A percentile compares a stretch with the other conserved stretches of the same genome.
phyloP scores from a whole-genome alignment of 2,329 filamentous ascomycete species.

The Pestalotiopsis sp. region DNA sequence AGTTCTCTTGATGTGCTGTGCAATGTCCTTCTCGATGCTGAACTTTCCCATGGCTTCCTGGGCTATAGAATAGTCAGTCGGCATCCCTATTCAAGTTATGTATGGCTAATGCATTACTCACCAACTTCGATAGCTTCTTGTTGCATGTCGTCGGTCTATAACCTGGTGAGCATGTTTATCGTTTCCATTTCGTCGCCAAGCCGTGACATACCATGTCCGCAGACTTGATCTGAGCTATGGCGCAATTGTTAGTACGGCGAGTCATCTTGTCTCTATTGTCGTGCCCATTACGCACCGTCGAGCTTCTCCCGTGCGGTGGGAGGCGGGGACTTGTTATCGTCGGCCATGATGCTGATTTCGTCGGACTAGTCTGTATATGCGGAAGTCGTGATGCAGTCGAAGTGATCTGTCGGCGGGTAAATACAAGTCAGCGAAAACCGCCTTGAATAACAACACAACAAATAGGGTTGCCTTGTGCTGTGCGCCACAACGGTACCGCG shows the following conservation, averaged over 20 bases:
- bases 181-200: background rate
- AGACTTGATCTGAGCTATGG: conserved; percentile 90
- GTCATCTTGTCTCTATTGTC: no score
- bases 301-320: conserved; percentile 31
- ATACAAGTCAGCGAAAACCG: background rate
- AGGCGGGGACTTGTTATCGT: conserved; percentile 30
- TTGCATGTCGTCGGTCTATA: conserved; percentile 96
- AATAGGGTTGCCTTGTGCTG: no score
- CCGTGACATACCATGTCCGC: conserved; percentile 83
- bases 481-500: no score
- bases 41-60: conserved; percentile 67
- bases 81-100: conserved; percentile 15
- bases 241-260: conserved; percentile 10
- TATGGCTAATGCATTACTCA: conserved; percentile 51
- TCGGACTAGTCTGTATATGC: background rate
- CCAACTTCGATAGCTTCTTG: conserved; percentile 93
- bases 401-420: background rate
- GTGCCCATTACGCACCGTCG: conserved; percentile 29
- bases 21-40: conserved; percentile 61
- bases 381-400: background rate
- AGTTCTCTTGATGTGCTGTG: conserved; percentile 37
- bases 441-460: background rate
- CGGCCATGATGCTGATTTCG: conserved; percentile 24
- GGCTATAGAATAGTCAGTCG: conserved; percentile 38
- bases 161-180: conserved; percentile 31